Evolutionary conservation across 192 early-diverging fungal genomes (phyloP).

Genomic region (Coemansia sp.): DNA sequence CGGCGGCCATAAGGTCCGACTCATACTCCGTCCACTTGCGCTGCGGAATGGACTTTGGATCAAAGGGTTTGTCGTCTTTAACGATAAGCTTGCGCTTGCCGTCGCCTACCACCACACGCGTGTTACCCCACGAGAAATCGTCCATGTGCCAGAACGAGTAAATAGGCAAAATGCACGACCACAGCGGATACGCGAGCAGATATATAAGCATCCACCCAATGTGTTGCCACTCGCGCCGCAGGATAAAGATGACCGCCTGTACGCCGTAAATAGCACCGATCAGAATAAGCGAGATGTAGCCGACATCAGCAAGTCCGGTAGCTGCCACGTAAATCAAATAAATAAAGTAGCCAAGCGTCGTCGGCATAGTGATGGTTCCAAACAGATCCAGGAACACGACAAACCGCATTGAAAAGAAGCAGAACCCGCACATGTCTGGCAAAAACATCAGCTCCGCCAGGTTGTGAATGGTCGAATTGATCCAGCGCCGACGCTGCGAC

Average conservation of each 20-base stretch:
- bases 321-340: conserved; percentile 74
- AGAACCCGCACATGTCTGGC: conserved; percentile 59
- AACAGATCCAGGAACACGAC: conserved; percentile 92
- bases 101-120: background rate
- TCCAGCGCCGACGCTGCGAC: background rate
- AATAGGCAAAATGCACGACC: background rate
- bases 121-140: background rate
- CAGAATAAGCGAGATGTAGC: background rate
- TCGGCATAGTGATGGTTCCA: conserved; percentile 73
- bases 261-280: background rate
- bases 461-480: conserved; percentile 95
- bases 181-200: background rate
- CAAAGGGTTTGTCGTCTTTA: background rate
- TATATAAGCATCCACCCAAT: background rate
- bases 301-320: conserved; percentile 53
- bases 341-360: conserved; percentile 75
- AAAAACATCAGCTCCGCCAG: conserved; percentile 85
- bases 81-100: background rate
- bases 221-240: background rate
- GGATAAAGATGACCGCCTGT: background rate
- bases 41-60: background rate
- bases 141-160: conserved; percentile 2
- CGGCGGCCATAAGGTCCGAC: background rate
- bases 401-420: conserved; percentile 89
- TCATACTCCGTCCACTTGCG: background rate